Evolutionary conservation across 73 alveolate species (phyloP), one percentile per base, ranked within the genome.

Genomic region (Tetrahymena borealis): DNA sequence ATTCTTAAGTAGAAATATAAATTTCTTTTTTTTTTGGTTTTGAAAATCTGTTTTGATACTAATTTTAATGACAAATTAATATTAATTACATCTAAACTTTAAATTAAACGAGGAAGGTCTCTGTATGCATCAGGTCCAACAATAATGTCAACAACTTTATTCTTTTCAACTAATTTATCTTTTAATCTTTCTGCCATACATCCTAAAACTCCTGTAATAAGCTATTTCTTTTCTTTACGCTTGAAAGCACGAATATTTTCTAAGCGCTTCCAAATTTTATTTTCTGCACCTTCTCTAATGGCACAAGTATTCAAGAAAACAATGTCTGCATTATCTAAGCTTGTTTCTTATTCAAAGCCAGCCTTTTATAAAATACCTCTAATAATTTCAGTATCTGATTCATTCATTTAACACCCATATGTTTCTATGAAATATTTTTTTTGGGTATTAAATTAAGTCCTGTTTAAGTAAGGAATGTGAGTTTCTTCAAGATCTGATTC

Each of bases 91-190:
- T 60, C 85, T 60, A 60, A 60, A n/a, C 85, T 93, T 24, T 92
- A 40, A 1, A 97, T 90, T 3, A 97, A 91, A 16, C 92, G 85
- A 7, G 99, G 99, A 3, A 97, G 91, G 39, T 94, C 96, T 91
- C 98, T 92, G 91, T 97, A 97, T 1, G 98, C 94, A 94, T 97
- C 99, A 15, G 99, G 99, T 11, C 99, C 99, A 7, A 96, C 97
- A 33, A 97, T 98, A 39, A 97, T 85, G 41, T 97, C 97, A 18
- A 96, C 99, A 33, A 91, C 96, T 78, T 91, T 60, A 60, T 60
- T 60, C 31, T 93, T 60, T 13, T 93, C 94, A 15, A 96, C 91
- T 40, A 97, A 93, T 15, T 95, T 43, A 20, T 94, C 95, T 91
- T 97, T 97, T 6, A 97, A 93, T 79, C 98, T 91, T 91, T 96